phyloP scores from a whole-genome alignment of 2,329 filamentous ascomycete species.

The Didymella arachidicola region DNA sequence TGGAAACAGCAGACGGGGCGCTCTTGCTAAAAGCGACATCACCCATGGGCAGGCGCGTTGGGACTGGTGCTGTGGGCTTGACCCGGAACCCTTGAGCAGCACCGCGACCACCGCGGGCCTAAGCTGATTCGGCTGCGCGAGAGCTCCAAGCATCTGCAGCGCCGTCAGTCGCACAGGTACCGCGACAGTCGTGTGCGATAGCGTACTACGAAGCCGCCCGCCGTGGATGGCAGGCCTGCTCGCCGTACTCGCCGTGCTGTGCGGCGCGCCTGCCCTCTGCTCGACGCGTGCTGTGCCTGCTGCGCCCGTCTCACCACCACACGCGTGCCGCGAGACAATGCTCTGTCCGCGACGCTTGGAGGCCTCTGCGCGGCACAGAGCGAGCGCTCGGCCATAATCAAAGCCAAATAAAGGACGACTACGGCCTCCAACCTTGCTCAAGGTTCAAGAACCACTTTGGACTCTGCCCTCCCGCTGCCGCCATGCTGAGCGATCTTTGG shows the following conservation, averaged over 20 bases:
- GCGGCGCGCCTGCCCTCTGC: slow-evolving; percentile 11
- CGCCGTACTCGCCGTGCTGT: not conserved
- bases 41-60: slow-evolving; percentile 26
- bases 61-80: slow-evolving; percentile 22
- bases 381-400: slow-evolving; percentile 24
- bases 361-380: slow-evolving; percentile 6
- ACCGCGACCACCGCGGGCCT: slow-evolving; percentile 20
- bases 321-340: slow-evolving; percentile 8
- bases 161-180: slow-evolving; percentile 34
- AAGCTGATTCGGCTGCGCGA: slow-evolving; percentile 34
- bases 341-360: slow-evolving; percentile 14
- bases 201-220: slow-evolving; percentile 9
- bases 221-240: not conserved
- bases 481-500: slow-evolving; percentile 29
- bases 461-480: slow-evolving; percentile 32
- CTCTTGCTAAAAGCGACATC: slow-evolving; percentile 24
- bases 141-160: slow-evolving; percentile 19
- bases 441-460: slow-evolving; percentile 21
- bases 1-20: slow-evolving; percentile 22
- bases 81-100: slow-evolving; percentile 20
- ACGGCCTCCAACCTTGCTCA: slow-evolving; percentile 11
- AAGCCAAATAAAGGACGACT: slow-evolving; percentile 24
- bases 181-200: slow-evolving; percentile 19
- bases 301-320: slow-evolving; percentile 11
- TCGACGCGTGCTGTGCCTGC: slow-evolving; percentile 7